These are phyloP conservation scores for Plasmodium ovale DNA, from an alignment of 169 alveolate genomes.

Conservation along the genomic window DNA sequence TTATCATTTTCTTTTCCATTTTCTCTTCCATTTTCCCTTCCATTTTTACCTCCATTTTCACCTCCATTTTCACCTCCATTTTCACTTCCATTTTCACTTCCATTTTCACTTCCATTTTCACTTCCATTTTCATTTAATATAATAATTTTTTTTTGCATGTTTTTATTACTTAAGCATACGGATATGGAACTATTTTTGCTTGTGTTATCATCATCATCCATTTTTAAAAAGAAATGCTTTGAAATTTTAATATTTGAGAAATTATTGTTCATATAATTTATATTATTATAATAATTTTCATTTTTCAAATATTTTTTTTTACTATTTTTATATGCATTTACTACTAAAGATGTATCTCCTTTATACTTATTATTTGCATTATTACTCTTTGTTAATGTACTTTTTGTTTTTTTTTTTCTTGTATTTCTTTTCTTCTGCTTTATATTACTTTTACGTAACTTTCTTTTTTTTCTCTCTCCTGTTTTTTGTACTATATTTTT, in stretches of 20 bases:
- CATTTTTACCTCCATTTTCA: background rate
- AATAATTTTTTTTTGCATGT: conserved; percentile 19
- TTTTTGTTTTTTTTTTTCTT: background rate
- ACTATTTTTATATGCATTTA: background rate
- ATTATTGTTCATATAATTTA: conserved; percentile 12
- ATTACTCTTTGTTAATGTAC: background rate
- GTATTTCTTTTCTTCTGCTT: background rate
- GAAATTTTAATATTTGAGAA: conserved; percentile 50
- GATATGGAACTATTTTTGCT: conserved; percentile 34
- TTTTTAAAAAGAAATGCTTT: conserved; percentile 49
- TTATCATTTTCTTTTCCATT: no score
- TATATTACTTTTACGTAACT: background rate
- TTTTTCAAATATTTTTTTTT: background rate
- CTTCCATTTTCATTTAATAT: conserved; percentile 26
- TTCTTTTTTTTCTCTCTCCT: conserved; percentile 9
- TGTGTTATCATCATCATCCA: conserved; percentile 70
- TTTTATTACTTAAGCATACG: background rate
- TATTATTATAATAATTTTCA: background rate
- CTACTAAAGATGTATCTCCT: background rate
- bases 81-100: background rate
- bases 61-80: background rate
- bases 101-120: background rate
- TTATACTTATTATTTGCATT: background rate
- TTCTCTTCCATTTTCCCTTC: no score
- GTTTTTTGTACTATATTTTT: background rate